Conservation (phyloP, 805 yeast species). For the Komagataella phaffii region DNA sequence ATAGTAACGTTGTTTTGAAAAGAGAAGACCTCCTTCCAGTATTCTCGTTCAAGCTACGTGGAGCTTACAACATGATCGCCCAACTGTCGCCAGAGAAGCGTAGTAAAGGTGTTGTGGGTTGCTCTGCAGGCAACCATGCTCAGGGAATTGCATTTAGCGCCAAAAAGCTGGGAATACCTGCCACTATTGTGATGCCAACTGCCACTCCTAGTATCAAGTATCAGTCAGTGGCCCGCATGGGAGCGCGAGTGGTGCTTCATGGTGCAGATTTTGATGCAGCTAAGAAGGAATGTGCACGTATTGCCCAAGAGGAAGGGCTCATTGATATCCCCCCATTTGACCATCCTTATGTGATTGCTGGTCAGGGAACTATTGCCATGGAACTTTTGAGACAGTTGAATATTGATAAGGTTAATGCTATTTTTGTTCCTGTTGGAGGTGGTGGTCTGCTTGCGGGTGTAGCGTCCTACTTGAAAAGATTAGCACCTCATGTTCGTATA, state of each 20-base stretch:
- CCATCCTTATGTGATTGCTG: conserved; percentile 96
- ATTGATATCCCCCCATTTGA: conserved; percentile 97
- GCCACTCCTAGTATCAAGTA: conserved; percentile 94
- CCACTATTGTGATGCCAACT: conserved; percentile 96
- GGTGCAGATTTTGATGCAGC: conserved; percentile 97
- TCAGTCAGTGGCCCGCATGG: conserved; percentile 81
- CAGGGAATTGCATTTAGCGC: conserved; percentile 98
- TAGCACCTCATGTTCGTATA: conserved; percentile 94
- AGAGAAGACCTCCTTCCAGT: conserved; percentile 93
- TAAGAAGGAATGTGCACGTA: conserved; percentile 72
- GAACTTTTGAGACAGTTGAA: conserved; percentile 84
- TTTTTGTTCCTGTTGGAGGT: conserved; percentile 92
- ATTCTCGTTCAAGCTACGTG: conserved; percentile 90
- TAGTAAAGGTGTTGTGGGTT: conserved; percentile 85
- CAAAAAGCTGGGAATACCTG: conserved; percentile 70
- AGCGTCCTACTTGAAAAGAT: conserved; percentile 78
- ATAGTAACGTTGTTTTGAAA: conserved; percentile 65
- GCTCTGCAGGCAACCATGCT: conserved; percentile 98
- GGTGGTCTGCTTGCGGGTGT: conserved; percentile 94
- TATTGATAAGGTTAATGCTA: conserved; percentile 64
- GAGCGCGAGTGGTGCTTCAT: conserved; percentile 82
- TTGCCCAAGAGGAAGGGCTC: conserved; percentile 55
- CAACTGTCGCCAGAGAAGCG: conserved; percentile 56
- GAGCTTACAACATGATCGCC: conserved; percentile 96
- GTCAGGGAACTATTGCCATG: conserved; percentile 96